Conservation (phyloP, 371 early-diverging fungal genomes). For the Thermomucor indicae-seudaticae region DNA sequence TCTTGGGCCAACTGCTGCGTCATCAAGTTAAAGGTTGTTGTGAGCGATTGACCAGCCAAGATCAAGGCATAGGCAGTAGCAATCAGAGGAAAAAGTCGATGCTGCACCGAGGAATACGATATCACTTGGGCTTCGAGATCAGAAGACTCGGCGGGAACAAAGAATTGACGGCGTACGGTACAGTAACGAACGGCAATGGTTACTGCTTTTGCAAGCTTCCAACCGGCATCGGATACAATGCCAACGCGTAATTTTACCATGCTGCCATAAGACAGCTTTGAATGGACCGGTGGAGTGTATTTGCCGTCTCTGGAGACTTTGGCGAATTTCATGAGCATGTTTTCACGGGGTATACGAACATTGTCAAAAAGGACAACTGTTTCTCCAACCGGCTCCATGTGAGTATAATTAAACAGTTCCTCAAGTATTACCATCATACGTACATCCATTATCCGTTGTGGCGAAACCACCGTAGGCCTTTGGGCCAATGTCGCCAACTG, state of each 20-base stretch:
- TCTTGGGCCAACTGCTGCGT: slow-evolving; percentile 43
- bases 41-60: slow-evolving; percentile 54
- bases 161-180: slow-evolving; percentile 69
- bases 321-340: slow-evolving; percentile 80
- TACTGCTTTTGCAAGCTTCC: slow-evolving; percentile 52
- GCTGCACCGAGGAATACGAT: slow-evolving; percentile 70
- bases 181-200: slow-evolving; percentile 73
- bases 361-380: slow-evolving; percentile 64
- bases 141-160: slow-evolving; percentile 20
- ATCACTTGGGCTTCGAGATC: slow-evolving; percentile 65
- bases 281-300: slow-evolving; percentile 47
- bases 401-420: background rate
- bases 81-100: slow-evolving; percentile 69
- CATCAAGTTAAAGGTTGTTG: slow-evolving; percentile 47
- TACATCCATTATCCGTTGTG: slow-evolving; percentile 81
- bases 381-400: no score
- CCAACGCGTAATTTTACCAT: slow-evolving; percentile 73
- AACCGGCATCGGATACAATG: slow-evolving; percentile 54
- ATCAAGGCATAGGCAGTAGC: slow-evolving; percentile 65
- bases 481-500: slow-evolving; percentile 87
- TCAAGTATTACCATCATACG: slow-evolving; percentile 10
- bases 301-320: slow-evolving; percentile 63
- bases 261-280: slow-evolving; percentile 71
- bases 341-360: slow-evolving; percentile 71
- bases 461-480: slow-evolving; percentile 70